Conservation (phyloP, 768 basidiomycete genomes). For the Leucosporidium scottii region DNA sequence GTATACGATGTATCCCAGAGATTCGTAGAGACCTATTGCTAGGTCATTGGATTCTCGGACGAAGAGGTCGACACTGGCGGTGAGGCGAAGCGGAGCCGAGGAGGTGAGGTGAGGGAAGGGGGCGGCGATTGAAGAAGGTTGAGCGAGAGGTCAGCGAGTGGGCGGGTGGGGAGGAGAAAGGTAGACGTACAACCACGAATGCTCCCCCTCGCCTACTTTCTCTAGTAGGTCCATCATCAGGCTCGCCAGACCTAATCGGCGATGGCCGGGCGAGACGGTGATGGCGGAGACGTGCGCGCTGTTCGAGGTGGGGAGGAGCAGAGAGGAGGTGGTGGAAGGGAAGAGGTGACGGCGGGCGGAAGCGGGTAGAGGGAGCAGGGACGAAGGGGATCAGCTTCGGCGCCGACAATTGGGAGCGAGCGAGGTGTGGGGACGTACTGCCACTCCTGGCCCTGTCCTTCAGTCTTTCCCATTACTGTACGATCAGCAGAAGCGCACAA, state of each 20-base stretch:
- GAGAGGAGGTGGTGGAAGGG: neutral
- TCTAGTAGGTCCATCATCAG: conserved; percentile 84
- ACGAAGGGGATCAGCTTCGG: neutral
- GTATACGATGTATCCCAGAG: conserved; percentile 87
- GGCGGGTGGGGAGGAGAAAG: neutral
- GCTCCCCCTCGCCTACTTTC: conserved; percentile 67
- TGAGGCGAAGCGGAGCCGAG: conserved; percentile 34
- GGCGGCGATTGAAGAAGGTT: no score
- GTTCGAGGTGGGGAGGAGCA: neutral
- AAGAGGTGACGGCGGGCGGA: neutral
- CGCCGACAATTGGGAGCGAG: conserved; percentile 11
- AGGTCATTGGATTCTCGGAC: conserved; percentile 52
- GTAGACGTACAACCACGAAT: conserved; percentile 46
- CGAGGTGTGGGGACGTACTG: conserved; percentile 47
- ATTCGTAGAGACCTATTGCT: conserved; percentile 87
- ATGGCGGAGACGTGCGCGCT: neutral
- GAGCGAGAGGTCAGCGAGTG: neutral
- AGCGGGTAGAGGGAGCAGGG: neutral
- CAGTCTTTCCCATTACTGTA: conserved; percentile 87
- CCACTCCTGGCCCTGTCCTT: conserved; percentile 67
- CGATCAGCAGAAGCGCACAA: neutral
- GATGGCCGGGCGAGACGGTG: conserved; percentile 60
- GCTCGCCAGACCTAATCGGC: conserved; percentile 75
- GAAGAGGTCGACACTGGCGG: conserved; percentile 90
- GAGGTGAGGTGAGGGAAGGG: neutral